Conservation (phyloP, 164 flowering plant genomes). For the Vitis rupestris region DNA sequence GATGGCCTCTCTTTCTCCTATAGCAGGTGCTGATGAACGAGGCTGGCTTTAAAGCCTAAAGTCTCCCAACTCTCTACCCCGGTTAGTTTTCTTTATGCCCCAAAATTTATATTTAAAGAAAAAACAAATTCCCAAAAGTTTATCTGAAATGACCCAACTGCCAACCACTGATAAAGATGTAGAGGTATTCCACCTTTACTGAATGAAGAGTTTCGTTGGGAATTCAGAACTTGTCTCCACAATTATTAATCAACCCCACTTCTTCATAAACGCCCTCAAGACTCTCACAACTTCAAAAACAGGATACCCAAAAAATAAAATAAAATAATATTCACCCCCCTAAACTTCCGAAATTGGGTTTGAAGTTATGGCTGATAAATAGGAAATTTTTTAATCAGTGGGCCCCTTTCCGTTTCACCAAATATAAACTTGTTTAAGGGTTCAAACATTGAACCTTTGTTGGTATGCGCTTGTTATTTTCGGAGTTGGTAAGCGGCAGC, state of each 20-base stretch:
- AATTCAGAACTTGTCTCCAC: constrained; percentile 6
- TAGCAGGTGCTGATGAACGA: constrained; percentile 16
- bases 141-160: constrained; percentile 35
- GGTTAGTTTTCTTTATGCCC: constrained; percentile 7
- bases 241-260: constrained; percentile 8
- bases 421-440: background rate
- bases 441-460: no score
- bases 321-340: no score
- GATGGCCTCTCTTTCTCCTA: constrained; percentile 2
- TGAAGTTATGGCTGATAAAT: background rate
- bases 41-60: background rate
- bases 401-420: background rate
- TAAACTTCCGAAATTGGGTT: background rate
- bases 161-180: constrained; percentile 25
- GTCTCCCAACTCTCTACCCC: background rate
- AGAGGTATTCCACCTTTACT: constrained; percentile 7
- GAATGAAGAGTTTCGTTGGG: constrained; percentile 3
- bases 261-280: no score
- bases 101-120: background rate
- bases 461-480: no score
- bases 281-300: no score
- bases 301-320: no score
- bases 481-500: no score
- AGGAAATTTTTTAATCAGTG: background rate
- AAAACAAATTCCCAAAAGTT: background rate